phyloP scores from a whole-genome alignment of 257 asterid species.

The Thymus quinquecostatus region DNA sequence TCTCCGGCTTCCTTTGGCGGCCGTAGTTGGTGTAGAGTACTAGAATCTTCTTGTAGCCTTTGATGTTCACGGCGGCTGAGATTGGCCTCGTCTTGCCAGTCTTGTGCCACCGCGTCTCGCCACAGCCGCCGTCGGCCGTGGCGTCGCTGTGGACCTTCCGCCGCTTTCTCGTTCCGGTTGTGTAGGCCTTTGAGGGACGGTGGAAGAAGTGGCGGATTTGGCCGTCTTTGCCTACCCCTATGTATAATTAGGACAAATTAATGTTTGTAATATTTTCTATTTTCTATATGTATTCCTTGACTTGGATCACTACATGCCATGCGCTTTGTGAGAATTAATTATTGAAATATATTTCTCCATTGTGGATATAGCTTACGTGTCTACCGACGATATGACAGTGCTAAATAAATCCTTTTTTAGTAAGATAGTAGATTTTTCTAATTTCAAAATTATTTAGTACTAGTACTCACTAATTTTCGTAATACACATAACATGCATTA shows the following conservation, averaged over 20 bases:
- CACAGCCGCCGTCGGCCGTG: slow-evolving; percentile 52
- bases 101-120: slow-evolving; percentile 91
- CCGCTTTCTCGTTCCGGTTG: slow-evolving; percentile 83
- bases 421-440: too few relatives aligned
- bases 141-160: slow-evolving; percentile 70
- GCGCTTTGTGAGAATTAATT: too few relatives aligned
- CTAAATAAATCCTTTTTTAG: too few relatives aligned
- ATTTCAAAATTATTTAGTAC: too few relatives aligned
- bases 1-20: slow-evolving; percentile 76
- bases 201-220: slow-evolving; percentile 90
- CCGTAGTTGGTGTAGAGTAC: slow-evolving; percentile 89
- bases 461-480: too few relatives aligned
- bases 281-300: too few relatives aligned
- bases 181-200: slow-evolving; percentile 86
- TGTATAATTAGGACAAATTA: too few relatives aligned
- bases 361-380: too few relatives aligned
- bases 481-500: too few relatives aligned
- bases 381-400: too few relatives aligned
- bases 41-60: slow-evolving; percentile 80
- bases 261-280: too few relatives aligned
- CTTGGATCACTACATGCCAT: background rate
- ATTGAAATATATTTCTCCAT: too few relatives aligned
- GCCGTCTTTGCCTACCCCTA: slow-evolving; percentile 80
- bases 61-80: slow-evolving; percentile 34
- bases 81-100: slow-evolving; percentile 82